phyloP scores from a whole-genome alignment of 331 rosid species.

The Quercus lobata region DNA sequence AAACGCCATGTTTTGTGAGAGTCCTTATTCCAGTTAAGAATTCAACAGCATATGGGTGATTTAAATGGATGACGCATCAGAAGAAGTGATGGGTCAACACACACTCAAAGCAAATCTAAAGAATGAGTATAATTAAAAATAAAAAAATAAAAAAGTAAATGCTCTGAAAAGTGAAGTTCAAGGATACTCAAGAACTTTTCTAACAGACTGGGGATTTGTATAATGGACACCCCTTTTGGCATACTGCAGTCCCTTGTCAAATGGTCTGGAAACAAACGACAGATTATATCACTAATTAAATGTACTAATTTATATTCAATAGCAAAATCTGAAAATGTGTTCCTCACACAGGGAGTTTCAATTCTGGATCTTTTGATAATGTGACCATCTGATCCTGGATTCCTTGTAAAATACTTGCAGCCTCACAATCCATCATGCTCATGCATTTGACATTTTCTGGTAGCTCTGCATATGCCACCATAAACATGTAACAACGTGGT shows the following conservation, averaged over 20 bases:
- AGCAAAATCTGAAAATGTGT: conserved; percentile 2
- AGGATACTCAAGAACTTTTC: conserved; percentile 81
- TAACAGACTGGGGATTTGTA: conserved; percentile 41
- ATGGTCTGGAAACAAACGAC: conserved; percentile 48
- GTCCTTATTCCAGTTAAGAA: conserved; percentile 67
- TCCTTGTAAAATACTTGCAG: conserved; percentile 57
- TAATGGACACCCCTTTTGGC: conserved; percentile 52
- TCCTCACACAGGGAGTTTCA: conserved; percentile 73
- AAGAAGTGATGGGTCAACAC: conserved; percentile 9
- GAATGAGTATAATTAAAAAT: background rate
- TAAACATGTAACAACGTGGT: background rate
- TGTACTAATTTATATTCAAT: background rate
- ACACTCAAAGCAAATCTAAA: background rate
- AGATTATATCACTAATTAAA: background rate
- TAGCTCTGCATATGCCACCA: conserved; percentile 48
- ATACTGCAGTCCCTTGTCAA: conserved; percentile 77
- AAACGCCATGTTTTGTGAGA: conserved; percentile 51
- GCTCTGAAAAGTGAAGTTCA: background rate
- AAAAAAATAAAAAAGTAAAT: background rate
- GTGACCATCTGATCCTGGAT: conserved; percentile 67
- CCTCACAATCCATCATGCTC: conserved; percentile 76
- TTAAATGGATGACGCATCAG: background rate
- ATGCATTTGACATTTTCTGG: conserved; percentile 60
- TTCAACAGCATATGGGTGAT: conserved; percentile 19
- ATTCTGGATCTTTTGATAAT: conserved; percentile 69